Evolutionary conservation across 2,329 filamentous ascomycete genomes (phyloP).

Genomic region (Nigrograna mackinnonii): DNA sequence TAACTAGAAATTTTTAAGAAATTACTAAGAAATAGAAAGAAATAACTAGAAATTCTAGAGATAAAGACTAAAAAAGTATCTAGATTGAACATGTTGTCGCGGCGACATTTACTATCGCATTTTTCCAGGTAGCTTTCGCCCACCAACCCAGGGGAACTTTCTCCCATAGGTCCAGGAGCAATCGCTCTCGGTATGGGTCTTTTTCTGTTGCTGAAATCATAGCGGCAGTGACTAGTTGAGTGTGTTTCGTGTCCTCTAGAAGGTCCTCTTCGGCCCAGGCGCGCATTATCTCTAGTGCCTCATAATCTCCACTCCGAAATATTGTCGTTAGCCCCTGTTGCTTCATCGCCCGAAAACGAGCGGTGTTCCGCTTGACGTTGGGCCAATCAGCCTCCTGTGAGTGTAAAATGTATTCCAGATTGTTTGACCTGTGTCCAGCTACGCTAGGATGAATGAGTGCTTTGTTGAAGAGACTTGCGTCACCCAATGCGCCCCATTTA

Average conservation of each 20-base stretch:
- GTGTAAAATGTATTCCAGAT: constrained; percentile 1
- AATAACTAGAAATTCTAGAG: no score
- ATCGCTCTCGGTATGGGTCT: neutral
- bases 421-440: neutral
- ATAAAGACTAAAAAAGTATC: no score
- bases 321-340: neutral
- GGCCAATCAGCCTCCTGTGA: neutral
- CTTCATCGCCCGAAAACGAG: neutral
- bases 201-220: constrained; percentile 1
- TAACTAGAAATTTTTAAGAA: no score
- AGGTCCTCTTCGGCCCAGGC: neutral
- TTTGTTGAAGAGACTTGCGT: neutral
- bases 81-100: constrained; percentile 1
- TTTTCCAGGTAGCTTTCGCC: neutral
- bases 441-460: neutral
- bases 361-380: neutral
- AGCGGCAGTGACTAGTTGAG: neutral
- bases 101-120: constrained; percentile 1
- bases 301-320: neutral
- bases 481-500: neutral
- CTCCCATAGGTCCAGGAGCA: neutral
- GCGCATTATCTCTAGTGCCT: neutral
- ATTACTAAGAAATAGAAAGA: no score
- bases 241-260: constrained; percentile 1
- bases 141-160: neutral